Conservation (phyloP, 78 protist genomes). For the Planoprotostelium fungivorum region DNA sequence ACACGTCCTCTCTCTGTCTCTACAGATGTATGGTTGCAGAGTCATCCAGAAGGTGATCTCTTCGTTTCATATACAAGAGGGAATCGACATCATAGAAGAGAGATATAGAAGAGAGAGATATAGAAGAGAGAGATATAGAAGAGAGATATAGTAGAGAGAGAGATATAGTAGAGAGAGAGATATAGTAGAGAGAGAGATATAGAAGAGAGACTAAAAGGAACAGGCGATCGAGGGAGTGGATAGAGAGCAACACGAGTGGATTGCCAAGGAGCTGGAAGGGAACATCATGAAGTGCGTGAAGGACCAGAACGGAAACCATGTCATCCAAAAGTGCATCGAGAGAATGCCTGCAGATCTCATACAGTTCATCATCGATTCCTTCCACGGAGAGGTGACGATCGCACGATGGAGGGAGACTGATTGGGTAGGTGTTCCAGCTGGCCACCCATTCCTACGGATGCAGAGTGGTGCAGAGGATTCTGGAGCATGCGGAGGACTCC, state of each 20-base stretch:
- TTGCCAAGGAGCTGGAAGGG: conserved; percentile 84
- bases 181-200: no score
- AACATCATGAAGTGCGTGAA: conserved; percentile 87
- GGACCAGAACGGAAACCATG: conserved; percentile 99
- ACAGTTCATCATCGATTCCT: conserved; percentile 87
- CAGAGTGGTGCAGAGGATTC: conserved; percentile 97
- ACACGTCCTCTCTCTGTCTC: conserved; percentile 76
- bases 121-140: neutral
- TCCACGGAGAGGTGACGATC: conserved; percentile 47
- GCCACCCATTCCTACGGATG: conserved; percentile 98
- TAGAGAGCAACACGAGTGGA: conserved; percentile 34
- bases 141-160: neutral
- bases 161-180: no score
- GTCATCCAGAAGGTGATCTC: conserved; percentile 85
- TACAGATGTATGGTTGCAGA: conserved; percentile 98
- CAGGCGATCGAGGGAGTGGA: conserved; percentile 57
- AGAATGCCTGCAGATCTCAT: conserved; percentile 59
- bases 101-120: no score
- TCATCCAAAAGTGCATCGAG: conserved; percentile 97
- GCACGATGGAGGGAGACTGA: neutral
- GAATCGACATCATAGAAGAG: neutral
- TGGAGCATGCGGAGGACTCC: conserved; percentile 80
- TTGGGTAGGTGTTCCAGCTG: conserved; percentile 58
- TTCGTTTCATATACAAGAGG: conserved; percentile 36
- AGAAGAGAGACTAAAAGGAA: neutral